A percentile compares a stretch with the other conserved stretches of the same genome.
These are phyloP conservation scores for Penicillium flavigenum DNA, from an alignment of 495 filamentous ascomycete species.

Conservation along the genomic window DNA sequence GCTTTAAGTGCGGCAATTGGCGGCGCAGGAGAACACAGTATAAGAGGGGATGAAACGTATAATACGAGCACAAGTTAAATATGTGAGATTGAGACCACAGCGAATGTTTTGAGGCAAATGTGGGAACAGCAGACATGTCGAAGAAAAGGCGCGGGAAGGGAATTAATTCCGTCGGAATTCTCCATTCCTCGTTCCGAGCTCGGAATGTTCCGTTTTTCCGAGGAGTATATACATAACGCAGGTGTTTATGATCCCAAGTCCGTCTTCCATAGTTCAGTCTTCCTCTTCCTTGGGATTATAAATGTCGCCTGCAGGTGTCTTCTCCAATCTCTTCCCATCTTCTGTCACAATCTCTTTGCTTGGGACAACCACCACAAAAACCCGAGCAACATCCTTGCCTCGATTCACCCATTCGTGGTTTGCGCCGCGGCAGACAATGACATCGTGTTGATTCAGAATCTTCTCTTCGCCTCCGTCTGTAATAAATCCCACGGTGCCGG, in stretches of 20 bases:
- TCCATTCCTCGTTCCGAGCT: background rate
- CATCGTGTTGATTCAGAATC: constrained; percentile 26
- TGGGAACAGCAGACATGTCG: background rate
- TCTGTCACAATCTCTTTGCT: constrained; percentile 23
- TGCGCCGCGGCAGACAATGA: constrained; percentile 26
- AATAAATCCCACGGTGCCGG: constrained; percentile 24
- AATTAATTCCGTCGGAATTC: constrained; percentile 8
- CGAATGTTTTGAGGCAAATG: background rate
- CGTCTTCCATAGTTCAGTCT: constrained; percentile 3
- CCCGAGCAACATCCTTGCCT: constrained; percentile 19
- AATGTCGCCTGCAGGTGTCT: constrained; percentile 25
- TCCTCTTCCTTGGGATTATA: constrained; percentile 27
- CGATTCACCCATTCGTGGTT: constrained; percentile 35
- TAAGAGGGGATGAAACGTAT: background rate
- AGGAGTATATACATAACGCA: background rate
- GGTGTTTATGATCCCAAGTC: background rate
- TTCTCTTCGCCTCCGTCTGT: constrained; percentile 28
- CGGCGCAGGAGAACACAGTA: background rate
- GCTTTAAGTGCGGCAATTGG: background rate
- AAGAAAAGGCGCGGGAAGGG: constrained; percentile 6
- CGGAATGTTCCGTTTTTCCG: constrained; percentile 8
- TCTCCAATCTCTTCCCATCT: constrained; percentile 22
- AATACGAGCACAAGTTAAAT: background rate
- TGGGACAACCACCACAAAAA: constrained; percentile 28
- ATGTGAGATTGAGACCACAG: background rate